A percentile compares a stretch with the other conserved stretches of the same genome.
Conservation (phyloP, 257 asterid species). For the Echium plantagineum region DNA sequence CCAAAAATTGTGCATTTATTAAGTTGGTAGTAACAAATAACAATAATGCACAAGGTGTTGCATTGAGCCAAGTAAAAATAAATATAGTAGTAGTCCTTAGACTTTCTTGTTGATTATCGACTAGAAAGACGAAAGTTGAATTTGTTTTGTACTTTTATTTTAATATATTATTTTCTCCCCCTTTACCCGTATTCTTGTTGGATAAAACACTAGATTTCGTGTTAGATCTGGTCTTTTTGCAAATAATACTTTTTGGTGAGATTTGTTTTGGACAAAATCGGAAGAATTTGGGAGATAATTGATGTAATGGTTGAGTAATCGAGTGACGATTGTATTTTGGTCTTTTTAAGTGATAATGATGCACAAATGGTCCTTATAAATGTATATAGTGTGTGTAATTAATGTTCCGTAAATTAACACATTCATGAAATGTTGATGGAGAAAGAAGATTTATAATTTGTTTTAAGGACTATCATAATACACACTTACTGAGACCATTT, state of each 20-base stretch:
- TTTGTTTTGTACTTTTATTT: background rate
- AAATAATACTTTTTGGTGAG: background rate
- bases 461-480: too few species aligned
- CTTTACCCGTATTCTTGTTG: conserved; percentile 25
- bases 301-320: too few species aligned
- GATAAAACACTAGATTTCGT: conserved; percentile 13
- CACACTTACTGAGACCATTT: too few species aligned
- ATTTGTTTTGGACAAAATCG: background rate
- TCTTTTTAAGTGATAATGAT: too few species aligned
- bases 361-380: too few species aligned
- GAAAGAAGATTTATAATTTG: too few species aligned
- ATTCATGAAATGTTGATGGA: too few species aligned
- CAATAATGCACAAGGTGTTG: conserved; percentile 1
- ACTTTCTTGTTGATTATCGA: conserved; percentile 19
- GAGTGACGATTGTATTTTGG: too few species aligned
- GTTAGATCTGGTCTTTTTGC: conserved; percentile 10
- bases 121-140: conserved; percentile 2
- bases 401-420: too few species aligned
- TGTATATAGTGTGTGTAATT: too few species aligned
- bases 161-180: conserved; percentile 15
- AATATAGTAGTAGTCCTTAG: conserved; percentile 1
- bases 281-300: background rate
- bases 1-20: background rate
- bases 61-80: conserved; percentile 12
- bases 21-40: too few species aligned